These are phyloP conservation scores for Lasiosphaeria hispida DNA, from an alignment of 495 filamentous ascomycete genomes.

Conservation along the genomic window DNA sequence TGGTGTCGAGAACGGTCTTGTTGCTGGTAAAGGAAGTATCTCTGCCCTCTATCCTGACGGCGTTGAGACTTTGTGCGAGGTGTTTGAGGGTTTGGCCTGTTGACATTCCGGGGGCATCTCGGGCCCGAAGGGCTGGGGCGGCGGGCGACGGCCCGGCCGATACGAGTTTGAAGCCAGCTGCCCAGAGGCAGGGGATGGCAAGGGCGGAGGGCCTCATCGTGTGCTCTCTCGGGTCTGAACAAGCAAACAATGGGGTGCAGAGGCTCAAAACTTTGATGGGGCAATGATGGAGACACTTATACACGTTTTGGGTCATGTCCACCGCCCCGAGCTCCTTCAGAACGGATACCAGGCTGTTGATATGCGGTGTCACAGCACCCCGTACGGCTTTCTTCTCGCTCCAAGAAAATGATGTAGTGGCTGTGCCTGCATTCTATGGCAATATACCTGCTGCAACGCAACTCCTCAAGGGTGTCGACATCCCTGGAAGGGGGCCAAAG, in stretches of 20 bases:
- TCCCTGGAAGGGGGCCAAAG: neutral
- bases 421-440: neutral
- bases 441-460: slow-evolving; percentile 3
- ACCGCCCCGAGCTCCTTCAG: neutral
- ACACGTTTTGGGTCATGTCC: no score
- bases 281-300: no score
- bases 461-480: neutral
- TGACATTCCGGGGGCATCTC: neutral
- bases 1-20: slow-evolving; percentile 12
- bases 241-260: no score
- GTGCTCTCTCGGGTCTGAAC: no score
- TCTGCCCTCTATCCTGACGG: slow-evolving; percentile 5
- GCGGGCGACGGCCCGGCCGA: neutral
- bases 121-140: neutral
- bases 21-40: slow-evolving; percentile 6
- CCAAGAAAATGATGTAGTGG: neutral
- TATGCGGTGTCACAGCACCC: neutral
- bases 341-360: neutral
- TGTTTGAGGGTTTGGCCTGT: neutral
- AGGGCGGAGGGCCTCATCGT: no score
- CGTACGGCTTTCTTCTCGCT: no score
- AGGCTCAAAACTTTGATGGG: no score
- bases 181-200: neutral
- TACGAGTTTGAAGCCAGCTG: neutral
- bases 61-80: slow-evolving; percentile 7